Percentiles rank a stretch among this genome's conserved stretches.
These are phyloP conservation scores for Aristolochia contorta DNA, from an alignment of 164 flowering plant genomes.

Conservation along the genomic window DNA sequence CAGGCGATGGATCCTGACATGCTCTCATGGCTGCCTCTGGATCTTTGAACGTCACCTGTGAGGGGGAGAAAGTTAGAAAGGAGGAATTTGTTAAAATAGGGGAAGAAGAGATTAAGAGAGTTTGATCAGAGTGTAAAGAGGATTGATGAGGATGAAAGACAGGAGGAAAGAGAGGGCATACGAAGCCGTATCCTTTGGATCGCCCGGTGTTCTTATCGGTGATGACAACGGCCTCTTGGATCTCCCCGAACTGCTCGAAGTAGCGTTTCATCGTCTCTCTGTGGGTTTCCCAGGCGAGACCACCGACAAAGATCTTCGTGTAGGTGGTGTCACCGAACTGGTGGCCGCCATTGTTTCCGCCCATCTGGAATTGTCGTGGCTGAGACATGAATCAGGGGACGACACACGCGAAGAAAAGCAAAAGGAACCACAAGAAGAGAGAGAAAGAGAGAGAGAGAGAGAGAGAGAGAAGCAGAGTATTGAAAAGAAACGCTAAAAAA, in stretches of 20 bases:
- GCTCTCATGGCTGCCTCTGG: conserved; percentile 55
- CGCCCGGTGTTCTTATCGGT: conserved; percentile 54
- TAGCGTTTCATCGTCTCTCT: conserved; percentile 55
- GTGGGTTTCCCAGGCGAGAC: conserved; percentile 68
- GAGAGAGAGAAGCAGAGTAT: no score
- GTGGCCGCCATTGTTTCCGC: conserved; percentile 24
- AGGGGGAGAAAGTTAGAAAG: background rate
- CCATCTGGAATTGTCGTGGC: conserved; percentile 45
- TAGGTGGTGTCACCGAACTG: conserved; percentile 44
- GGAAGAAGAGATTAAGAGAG: background rate
- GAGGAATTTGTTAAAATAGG: background rate
- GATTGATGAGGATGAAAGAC: background rate
- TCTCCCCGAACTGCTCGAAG: conserved; percentile 70
- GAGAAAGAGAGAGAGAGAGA: background rate
- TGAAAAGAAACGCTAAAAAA: background rate
- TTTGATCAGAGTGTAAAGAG: background rate
- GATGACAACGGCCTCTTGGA: conserved; percentile 57
- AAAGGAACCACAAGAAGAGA: background rate
- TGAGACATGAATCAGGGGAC: conserved; percentile 30
- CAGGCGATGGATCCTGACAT: conserved; percentile 58
- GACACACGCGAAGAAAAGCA: background rate
- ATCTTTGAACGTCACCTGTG: conserved; percentile 55
- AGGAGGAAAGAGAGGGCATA: conserved; percentile 19
- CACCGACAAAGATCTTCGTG: conserved; percentile 63
- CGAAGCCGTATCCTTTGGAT: conserved; percentile 70